Percentiles rank a stretch among this genome's conserved stretches.
Conservation (phyloP, 768 basidiomycete genomes). For the Rhizopogon rudus region DNA sequence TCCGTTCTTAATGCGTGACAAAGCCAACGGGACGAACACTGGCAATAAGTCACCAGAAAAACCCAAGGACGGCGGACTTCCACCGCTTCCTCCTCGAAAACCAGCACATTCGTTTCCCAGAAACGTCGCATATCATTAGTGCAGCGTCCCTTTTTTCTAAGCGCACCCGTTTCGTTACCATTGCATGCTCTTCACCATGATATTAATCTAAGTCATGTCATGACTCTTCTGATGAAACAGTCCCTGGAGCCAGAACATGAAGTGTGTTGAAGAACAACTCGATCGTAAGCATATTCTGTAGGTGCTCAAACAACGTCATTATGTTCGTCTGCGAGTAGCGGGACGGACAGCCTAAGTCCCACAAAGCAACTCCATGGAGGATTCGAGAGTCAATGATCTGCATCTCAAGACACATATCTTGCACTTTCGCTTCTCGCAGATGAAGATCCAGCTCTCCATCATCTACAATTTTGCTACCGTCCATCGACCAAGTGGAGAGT, state of each 20-base stretch:
- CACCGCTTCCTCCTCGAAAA: conserved; percentile 33
- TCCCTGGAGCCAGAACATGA: conserved; percentile 66
- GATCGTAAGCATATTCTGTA: conserved; percentile 68
- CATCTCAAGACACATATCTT: conserved; percentile 16
- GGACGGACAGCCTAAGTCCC: conserved; percentile 28
- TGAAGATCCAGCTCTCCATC: conserved; percentile 29
- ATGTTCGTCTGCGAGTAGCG: conserved; percentile 11
- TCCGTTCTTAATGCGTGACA: conserved; percentile 25
- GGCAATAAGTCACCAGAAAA: conserved; percentile 5
- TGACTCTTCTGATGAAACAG: conserved; percentile 66
- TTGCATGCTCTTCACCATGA: conserved; percentile 17
- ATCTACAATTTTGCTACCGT: conserved; percentile 27
- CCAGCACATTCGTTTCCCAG: conserved; percentile 16
- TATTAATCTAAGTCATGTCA: conserved; percentile 38
- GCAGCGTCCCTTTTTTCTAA: conserved; percentile 3
- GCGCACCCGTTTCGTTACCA: neutral
- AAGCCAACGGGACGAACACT: conserved; percentile 3
- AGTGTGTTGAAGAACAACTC: conserved; percentile 63
- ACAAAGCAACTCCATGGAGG: conserved; percentile 12
- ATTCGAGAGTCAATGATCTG: neutral
- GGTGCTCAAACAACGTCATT: conserved; percentile 62
- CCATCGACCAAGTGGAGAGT: conserved; percentile 38
- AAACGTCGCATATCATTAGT: conserved; percentile 13
- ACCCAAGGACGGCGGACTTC: conserved; percentile 16
- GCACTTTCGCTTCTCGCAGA: conserved; percentile 31